Base-by-base conservation (phyloP, 2,329 filamentous ascomycete species). In the Fusarium palustre region DNA sequence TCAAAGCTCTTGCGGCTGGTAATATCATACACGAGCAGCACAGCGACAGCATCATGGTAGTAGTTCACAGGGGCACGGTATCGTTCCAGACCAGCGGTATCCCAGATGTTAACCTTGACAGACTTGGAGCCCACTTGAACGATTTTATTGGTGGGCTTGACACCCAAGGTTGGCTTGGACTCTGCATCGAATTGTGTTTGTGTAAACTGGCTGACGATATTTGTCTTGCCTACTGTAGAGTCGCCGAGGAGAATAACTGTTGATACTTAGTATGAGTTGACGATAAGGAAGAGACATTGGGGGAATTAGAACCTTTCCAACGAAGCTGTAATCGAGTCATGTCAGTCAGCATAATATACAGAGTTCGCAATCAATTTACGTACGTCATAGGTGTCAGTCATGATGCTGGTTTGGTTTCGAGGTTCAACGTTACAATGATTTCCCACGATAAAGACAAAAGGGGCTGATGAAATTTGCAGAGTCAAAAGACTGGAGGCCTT, bases 91-190 rank as follows among this genome's bases (percentile, higher is more conserved):
- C 60, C 58, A 2, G 60, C 59, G 2, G 22, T 43, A 16, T 64
- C 60, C 60, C 60, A 64, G 6, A 64, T 24, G 8, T 31, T 47
- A 5, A 41, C 22, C 3, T 64, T 64, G 15, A 64, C 18, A 1
- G 60, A 28, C 22, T 33, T 45, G 2, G 43, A 56, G 22, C 46
- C 41, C 36, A 45, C 46, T 11, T 57, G 42, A 1, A 36, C n/a
- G 12, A 57, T 36, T n/a, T 64, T 64, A 3, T n/a, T 56, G 11
- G 31, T 34, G 1, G 50, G 60, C 6, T 64, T 64, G 5, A 64
- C 43, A 7, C 59, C 60, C 0, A 64, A 25, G 0, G 60, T 64
- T 18, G 59, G 12, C 4, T 9, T 24, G 3, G 31, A 43, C 2
- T 57, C 52, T 1, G 38, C 12, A 16, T 45, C 24, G 4, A 64